phyloP scores from a whole-genome alignment of 2,329 filamentous ascomycete species.

The Aspergillus puulaauensis region DNA sequence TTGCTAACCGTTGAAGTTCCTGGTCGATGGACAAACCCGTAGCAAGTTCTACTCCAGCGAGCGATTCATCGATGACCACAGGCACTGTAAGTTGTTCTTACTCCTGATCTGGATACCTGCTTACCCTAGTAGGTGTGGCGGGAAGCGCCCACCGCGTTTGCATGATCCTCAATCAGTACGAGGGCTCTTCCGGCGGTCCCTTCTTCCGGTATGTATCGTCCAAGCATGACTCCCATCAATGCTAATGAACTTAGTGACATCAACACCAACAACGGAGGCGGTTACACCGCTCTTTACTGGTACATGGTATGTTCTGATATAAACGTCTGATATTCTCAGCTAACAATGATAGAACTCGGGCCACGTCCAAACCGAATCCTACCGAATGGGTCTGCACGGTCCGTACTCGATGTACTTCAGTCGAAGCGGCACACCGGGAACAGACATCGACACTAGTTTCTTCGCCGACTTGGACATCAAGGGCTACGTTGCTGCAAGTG shows the following conservation, averaged over 20 bases:
- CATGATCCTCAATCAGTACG: slow-evolving; percentile 58
- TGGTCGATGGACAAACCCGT: slow-evolving; percentile 62
- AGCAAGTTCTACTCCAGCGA: slow-evolving; percentile 70
- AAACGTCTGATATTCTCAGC: background rate
- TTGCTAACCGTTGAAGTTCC: slow-evolving; percentile 35
- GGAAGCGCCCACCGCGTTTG: slow-evolving; percentile 56
- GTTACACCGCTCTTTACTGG: slow-evolving; percentile 60
- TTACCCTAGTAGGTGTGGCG: slow-evolving; percentile 23
- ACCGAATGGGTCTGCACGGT: slow-evolving; percentile 63
- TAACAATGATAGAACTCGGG: slow-evolving; percentile 53
- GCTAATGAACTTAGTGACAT: slow-evolving; percentile 49
- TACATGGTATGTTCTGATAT: slow-evolving; percentile 52
- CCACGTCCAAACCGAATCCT: slow-evolving; percentile 63
- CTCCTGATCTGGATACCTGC: background rate
- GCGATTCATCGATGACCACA: slow-evolving; percentile 67
- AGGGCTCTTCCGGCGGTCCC: slow-evolving; percentile 64
- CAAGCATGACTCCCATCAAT: background rate
- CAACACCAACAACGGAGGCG: slow-evolving; percentile 63
- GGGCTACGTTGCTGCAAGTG: slow-evolving; percentile 57
- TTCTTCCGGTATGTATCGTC: slow-evolving; percentile 52
- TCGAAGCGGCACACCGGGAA: slow-evolving; percentile 55
- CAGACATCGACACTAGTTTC: slow-evolving; percentile 56
- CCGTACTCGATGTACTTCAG: slow-evolving; percentile 65
- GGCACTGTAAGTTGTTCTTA: slow-evolving; percentile 51
- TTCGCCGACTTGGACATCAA: slow-evolving; percentile 58